phyloP scores from a whole-genome alignment of 306 rosid genomes.

The Oxytropis ochrocephala region DNA sequence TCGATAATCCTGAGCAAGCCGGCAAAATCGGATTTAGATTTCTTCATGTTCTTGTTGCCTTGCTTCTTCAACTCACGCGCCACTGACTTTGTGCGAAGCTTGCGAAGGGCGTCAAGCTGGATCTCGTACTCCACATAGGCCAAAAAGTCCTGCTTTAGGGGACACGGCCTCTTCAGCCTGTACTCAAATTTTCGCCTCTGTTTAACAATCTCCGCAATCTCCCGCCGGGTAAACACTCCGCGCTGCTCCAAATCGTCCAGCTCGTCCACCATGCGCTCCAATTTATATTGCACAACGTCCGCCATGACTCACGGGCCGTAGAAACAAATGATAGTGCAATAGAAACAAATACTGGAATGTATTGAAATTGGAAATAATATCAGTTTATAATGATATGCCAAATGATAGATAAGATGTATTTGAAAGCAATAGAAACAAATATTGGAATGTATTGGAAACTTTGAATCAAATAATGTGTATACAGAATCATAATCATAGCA shows the following conservation, averaged over 20 bases:
- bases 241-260: constrained; percentile 42
- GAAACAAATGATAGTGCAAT: too few relatives aligned
- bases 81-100: constrained; percentile 33
- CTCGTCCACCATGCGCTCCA: constrained; percentile 45
- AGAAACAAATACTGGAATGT: too few relatives aligned
- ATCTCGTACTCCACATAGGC: constrained; percentile 36
- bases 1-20: constrained; percentile 22
- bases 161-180: constrained; percentile 30
- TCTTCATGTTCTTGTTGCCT: constrained; percentile 26
- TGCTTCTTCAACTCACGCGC: constrained; percentile 24
- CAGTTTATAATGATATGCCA: too few relatives aligned
- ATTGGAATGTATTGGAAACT: too few relatives aligned
- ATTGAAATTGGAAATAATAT: too few relatives aligned
- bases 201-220: constrained; percentile 38
- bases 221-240: constrained; percentile 31
- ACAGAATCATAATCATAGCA: too few relatives aligned
- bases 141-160: constrained; percentile 31
- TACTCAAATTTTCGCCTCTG: constrained; percentile 41
- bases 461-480: too few relatives aligned
- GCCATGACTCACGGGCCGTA: constrained; percentile 16
- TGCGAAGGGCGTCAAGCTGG: constrained; percentile 33
- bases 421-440: too few relatives aligned
- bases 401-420: too few relatives aligned
- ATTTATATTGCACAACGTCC: constrained; percentile 37
- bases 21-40: constrained; percentile 33